phyloP scores from a whole-genome alignment of 768 basidiomycete genomes.

The Lactarius trivialis region DNA sequence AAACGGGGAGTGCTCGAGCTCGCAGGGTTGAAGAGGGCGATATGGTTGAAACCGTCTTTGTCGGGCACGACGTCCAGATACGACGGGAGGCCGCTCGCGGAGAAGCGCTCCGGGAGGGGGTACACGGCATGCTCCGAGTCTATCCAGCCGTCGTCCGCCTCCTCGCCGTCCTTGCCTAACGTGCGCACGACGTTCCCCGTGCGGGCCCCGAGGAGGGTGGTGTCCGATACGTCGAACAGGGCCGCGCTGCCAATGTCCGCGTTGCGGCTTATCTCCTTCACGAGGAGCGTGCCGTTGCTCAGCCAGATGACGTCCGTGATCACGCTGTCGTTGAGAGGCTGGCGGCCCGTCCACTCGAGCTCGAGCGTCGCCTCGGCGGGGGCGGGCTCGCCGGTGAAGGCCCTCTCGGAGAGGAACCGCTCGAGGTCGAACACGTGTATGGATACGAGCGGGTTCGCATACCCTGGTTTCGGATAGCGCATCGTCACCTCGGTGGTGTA shows the following conservation, averaged over 20 bases:
- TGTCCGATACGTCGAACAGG: slow-evolving; percentile 51
- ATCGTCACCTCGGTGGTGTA: slow-evolving; percentile 63
- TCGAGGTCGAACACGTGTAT: slow-evolving; percentile 78
- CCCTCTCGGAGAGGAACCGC: slow-evolving; percentile 34
- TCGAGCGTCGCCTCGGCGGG: slow-evolving; percentile 43
- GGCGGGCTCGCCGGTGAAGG: slow-evolving; percentile 22
- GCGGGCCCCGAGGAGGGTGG: slow-evolving; percentile 25
- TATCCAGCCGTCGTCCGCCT: slow-evolving; percentile 93
- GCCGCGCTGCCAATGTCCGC: slow-evolving; percentile 77
- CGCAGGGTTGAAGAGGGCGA: slow-evolving; percentile 84
- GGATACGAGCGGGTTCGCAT: slow-evolving; percentile 79
- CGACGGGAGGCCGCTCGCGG: slow-evolving; percentile 43
- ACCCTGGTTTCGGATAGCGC: slow-evolving; percentile 86
- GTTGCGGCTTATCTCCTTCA: slow-evolving; percentile 85
- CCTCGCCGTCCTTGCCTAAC: slow-evolving; percentile 76
- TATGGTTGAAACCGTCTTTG: slow-evolving; percentile 79
- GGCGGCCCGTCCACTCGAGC: slow-evolving; percentile 60
- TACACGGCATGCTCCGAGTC: slow-evolving; percentile 63
- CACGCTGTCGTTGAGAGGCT: slow-evolving; percentile 55
- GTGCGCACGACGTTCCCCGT: slow-evolving; percentile 59
- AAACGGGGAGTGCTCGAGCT: slow-evolving; percentile 64
- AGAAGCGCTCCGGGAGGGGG: slow-evolving; percentile 44
- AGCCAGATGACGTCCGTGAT: slow-evolving; percentile 87
- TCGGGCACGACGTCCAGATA: slow-evolving; percentile 91
- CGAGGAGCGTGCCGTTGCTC: slow-evolving; percentile 58